phyloP scores from a whole-genome alignment of 805 yeast species.

The Kuraishia hungarica region DNA sequence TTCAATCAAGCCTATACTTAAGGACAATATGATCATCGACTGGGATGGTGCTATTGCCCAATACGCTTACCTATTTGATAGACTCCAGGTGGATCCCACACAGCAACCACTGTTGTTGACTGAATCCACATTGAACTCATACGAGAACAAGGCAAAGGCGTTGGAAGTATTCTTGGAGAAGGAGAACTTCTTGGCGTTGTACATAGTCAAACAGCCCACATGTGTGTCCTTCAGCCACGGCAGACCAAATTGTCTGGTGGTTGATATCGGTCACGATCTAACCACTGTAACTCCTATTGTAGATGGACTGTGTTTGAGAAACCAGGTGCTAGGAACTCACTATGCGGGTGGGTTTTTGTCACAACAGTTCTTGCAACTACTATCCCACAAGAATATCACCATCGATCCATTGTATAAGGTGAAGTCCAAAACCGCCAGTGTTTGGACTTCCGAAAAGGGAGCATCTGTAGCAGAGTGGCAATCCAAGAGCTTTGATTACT shows the following conservation, averaged over 20 bases:
- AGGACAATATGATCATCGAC: conserved; percentile 58
- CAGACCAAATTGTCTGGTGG: conserved; percentile 77
- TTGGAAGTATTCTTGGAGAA: conserved; percentile 66
- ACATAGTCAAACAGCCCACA: conserved; percentile 75
- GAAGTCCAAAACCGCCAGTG: conserved; percentile 29
- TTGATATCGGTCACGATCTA: conserved; percentile 77
- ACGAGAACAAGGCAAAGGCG: conserved; percentile 55
- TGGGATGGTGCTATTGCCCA: conserved; percentile 84
- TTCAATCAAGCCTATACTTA: conserved; percentile 48
- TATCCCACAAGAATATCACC: conserved; percentile 25
- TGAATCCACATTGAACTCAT: conserved; percentile 81
- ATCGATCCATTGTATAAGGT: conserved; percentile 42
- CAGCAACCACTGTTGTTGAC: conserved; percentile 78
- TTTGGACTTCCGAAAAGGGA: conserved; percentile 17
- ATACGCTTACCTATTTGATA: conserved; percentile 52
- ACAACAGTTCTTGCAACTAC: conserved; percentile 37
- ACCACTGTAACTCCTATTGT: conserved; percentile 73
- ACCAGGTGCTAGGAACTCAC: conserved; percentile 61
- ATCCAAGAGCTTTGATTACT: conserved; percentile 22
- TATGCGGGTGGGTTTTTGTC: conserved; percentile 66
- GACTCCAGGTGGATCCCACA: conserved; percentile 40
- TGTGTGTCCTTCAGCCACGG: conserved; percentile 86
- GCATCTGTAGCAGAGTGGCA: conserved; percentile 16
- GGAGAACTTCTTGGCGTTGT: conserved; percentile 71
- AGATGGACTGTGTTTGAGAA: conserved; percentile 71